Conservation (phyloP, 2,329 filamentous ascomycete genomes). For the Tetracladium maxilliforme region DNA sequence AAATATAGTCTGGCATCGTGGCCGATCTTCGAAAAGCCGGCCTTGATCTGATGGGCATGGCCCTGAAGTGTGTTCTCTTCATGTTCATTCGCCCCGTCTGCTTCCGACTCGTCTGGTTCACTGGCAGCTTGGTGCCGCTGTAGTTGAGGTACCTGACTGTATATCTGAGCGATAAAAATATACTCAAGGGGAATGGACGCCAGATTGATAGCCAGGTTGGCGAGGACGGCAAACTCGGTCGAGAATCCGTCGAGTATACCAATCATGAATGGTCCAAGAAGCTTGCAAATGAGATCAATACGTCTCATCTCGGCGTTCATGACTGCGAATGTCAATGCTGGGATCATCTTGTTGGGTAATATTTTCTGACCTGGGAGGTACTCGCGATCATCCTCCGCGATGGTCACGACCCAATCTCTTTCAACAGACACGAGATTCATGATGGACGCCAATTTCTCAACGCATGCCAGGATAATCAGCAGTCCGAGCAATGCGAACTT, state of each 20-base stretch:
- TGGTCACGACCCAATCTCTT: slow-evolving; percentile 50
- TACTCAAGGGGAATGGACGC: slow-evolving; percentile 22
- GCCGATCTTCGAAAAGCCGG: too few species aligned
- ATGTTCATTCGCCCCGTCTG: too few species aligned
- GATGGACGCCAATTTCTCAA: slow-evolving; percentile 52
- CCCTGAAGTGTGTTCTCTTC: too few species aligned
- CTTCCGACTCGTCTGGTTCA: too few species aligned
- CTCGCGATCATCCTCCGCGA: slow-evolving; percentile 23
- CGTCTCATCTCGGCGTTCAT: slow-evolving; percentile 44
- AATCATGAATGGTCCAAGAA: slow-evolving; percentile 35
- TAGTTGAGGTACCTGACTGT: slow-evolving; percentile 8
- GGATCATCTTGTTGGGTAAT: too few species aligned
- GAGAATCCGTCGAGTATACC: slow-evolving; percentile 30
- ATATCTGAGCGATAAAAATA: slow-evolving; percentile 9
- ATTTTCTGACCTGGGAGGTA: too few species aligned
- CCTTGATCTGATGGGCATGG: too few species aligned
- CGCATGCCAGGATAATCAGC: slow-evolving; percentile 40
- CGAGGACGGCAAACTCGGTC: slow-evolving; percentile 28
- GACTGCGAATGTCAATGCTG: slow-evolving; percentile 12
- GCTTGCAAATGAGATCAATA: slow-evolving; percentile 43
- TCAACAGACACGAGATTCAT: slow-evolving; percentile 57
- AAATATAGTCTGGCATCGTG: slow-evolving; percentile 28
- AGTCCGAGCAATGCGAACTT: slow-evolving; percentile 13
- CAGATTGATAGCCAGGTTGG: slow-evolving; percentile 32
- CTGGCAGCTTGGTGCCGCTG: too few species aligned